These are phyloP conservation scores for Hygrocybe punicea DNA, from an alignment of 768 basidiomycete species.

Conservation along the genomic window DNA sequence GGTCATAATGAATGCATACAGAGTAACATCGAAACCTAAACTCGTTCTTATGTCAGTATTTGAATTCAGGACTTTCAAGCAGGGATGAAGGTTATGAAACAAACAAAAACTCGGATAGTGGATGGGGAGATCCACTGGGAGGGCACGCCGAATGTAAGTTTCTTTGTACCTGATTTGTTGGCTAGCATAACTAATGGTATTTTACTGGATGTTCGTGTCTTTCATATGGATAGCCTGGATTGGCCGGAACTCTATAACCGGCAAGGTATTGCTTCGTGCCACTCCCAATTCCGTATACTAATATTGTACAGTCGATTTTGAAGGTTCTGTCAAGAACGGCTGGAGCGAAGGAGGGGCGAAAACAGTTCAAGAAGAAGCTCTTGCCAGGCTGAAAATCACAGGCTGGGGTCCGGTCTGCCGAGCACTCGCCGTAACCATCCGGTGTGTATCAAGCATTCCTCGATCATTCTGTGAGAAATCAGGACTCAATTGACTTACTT, in stretches of 20 bases:
- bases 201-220: conserved; percentile 30
- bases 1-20: conserved; percentile 32
- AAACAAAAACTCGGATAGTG: conserved; percentile 12
- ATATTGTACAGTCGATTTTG: conserved; percentile 18
- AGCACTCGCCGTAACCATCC: conserved; percentile 37
- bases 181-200: conserved; percentile 22
- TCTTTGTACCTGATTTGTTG: not conserved
- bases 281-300: no score
- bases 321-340: conserved; percentile 23
- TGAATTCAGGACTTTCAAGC: conserved; percentile 28
- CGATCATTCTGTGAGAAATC: conserved; percentile 14
- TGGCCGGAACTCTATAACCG: conserved; percentile 27
- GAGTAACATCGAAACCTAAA: conserved; percentile 13
- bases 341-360: conserved; percentile 37
- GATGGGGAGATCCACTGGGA: conserved; percentile 6
- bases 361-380: conserved; percentile 31
- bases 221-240: conserved; percentile 31
- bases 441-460: conserved; percentile 26
- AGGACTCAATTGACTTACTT: conserved; percentile 10
- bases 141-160: conserved; percentile 14
- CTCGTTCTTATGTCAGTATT: no score
- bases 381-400: conserved; percentile 22
- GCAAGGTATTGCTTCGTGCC: no score
- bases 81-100: conserved; percentile 28
- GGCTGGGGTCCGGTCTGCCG: conserved; percentile 25